These are phyloP conservation scores for Wallacemonas collosoma DNA, from an alignment of 208 protist genomes.

Conservation along the genomic window DNA sequence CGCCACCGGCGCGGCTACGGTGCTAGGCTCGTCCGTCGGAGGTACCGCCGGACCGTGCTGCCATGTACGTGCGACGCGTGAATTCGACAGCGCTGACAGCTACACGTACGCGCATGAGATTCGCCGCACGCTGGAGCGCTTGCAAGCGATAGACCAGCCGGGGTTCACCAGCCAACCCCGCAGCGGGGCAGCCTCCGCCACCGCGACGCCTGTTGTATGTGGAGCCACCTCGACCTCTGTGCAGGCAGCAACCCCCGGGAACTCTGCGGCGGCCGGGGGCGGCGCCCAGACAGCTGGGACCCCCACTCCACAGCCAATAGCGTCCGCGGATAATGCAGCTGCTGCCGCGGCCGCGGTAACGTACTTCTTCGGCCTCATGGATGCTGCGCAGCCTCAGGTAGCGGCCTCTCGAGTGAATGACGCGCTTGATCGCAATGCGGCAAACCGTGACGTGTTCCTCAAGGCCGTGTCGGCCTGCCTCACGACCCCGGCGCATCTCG, in stretches of 20 bases:
- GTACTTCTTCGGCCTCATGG: background rate
- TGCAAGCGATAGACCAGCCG: background rate
- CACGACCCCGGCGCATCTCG: conserved; percentile 51
- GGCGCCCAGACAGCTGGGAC: no score
- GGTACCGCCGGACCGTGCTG: background rate
- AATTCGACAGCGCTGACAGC: background rate
- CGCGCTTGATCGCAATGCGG: background rate
- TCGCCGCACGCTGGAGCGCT: background rate
- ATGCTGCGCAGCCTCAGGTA: background rate
- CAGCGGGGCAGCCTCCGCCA: background rate
- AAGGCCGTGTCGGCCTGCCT: conserved; percentile 42
- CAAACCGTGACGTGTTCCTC: conserved; percentile 19
- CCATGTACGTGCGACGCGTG: background rate
- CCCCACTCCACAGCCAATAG: no score
- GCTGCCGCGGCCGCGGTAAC: no score
- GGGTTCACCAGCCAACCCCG: background rate
- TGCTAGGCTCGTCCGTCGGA: background rate
- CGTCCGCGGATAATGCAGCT: no score
- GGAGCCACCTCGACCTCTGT: background rate
- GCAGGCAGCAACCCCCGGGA: background rate
- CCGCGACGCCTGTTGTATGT: no score
- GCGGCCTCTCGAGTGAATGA: conserved; percentile 21
- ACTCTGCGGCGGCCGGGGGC: no score
- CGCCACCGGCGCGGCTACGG: conserved; percentile 8
- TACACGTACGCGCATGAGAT: background rate